Evolutionary conservation across 2,329 filamentous ascomycete species (phyloP).

Genomic region (Tricladium varicosporioides): DNA sequence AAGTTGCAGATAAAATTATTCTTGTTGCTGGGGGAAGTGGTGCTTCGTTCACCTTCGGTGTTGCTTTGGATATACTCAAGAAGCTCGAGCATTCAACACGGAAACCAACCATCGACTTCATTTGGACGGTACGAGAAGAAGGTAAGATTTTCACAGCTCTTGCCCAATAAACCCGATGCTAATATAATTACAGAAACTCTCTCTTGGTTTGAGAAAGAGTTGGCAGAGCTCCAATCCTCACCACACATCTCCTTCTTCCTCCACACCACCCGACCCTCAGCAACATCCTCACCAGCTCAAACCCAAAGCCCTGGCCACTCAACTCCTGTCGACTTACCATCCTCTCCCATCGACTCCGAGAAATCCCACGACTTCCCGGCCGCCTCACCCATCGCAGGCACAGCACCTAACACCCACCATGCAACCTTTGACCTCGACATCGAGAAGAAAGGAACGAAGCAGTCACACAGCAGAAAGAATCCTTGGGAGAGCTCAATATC

Average conservation of each 20-base stretch:
- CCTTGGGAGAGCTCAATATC: slow-evolving; percentile 12
- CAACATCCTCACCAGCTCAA: not conserved
- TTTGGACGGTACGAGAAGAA: slow-evolving; percentile 48
- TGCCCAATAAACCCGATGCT: not conserved
- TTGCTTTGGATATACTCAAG: slow-evolving; percentile 45
- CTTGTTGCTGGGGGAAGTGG: slow-evolving; percentile 60
- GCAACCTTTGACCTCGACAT: not conserved
- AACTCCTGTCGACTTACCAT: not conserved
- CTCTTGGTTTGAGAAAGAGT: slow-evolving; percentile 26
- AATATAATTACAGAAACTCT: slow-evolving; percentile 14
- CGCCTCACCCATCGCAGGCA: not conserved
- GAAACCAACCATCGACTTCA: slow-evolving; percentile 41
- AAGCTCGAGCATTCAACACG: slow-evolving; percentile 34
- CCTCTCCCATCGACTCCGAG: slow-evolving; percentile 12
- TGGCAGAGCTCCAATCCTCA: slow-evolving; percentile 29
- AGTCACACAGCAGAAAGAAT: not conserved
- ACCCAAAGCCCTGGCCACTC: not conserved
- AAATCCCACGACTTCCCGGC: slow-evolving; percentile 5
- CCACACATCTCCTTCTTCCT: slow-evolving; percentile 32
- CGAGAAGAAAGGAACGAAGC: slow-evolving; percentile 8
- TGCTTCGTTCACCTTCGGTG: slow-evolving; percentile 55
- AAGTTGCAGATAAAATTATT: slow-evolving; percentile 52
- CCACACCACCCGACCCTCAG: slow-evolving; percentile 27
- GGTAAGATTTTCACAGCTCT: slow-evolving; percentile 32
- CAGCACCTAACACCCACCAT: not conserved